Base-by-base conservation (phyloP, 2,329 filamentous ascomycete species). In the Bipolaris gigantea region DNA sequence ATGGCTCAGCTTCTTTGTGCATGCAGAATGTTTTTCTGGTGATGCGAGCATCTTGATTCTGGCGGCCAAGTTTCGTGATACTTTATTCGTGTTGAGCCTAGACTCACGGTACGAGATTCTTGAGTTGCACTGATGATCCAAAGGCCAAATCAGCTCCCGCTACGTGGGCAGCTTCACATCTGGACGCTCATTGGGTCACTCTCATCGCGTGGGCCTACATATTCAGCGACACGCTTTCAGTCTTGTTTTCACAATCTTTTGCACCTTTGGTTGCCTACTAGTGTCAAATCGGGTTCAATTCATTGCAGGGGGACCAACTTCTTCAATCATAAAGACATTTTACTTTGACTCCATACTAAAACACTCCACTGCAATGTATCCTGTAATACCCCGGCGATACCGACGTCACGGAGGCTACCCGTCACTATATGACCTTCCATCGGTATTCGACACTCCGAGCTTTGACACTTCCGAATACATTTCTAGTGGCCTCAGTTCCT, bases 121-220 rank as follows among this genome's bases (percentile, higher is more conserved):
- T 50, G 30, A 41, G 41, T 55, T 42, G 35, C 52, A 51, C 47
- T 55, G 13, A 47, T 44, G 40, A 45, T 36, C n/a, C 10, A 35
- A 30, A 40, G 15, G 35, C 51, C 46, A 54, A 33, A 34, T 50
- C 51, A 54, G 16, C 35, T 41, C 40, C 41, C 40, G 40, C 21
- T 10, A n/a, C 15, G 38, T 27, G 34, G 25, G 30, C 34, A 41
- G 8, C 21, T 46, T 6, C 23, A n/a, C 23, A 32, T 45, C 25
- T 19, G 4, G 21, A 5, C 21, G 2, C 16, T 16, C 30, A 8
- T 21, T 15, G 3, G 4, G 30, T 11, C 4, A 15, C 19, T 21
- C 13, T 5, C 5, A 21, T 21, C 11, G 4, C 11, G 5, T 21
- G 18, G 1, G 3, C n/a, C 33, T 49, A 50, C 35, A 50, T 50